Evolutionary conservation across 1,139 yeast species (phyloP).

Genomic region (Meyerozyma carpophila): DNA sequence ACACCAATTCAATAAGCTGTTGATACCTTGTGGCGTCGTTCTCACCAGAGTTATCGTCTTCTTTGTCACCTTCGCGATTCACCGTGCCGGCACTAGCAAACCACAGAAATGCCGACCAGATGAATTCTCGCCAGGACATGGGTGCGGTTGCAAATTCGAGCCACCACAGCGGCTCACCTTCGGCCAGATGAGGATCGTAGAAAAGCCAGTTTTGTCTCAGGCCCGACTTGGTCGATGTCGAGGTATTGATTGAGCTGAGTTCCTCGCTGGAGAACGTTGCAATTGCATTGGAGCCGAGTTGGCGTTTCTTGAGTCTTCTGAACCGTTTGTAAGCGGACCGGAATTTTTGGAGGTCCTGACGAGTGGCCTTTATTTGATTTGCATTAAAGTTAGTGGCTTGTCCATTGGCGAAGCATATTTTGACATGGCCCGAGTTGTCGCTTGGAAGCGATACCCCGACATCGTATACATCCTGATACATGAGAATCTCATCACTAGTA

Average conservation of each 20-base stretch:
- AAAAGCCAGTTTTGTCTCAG: constrained; percentile 2
- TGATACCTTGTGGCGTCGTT: constrained; percentile 4
- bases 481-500: constrained; percentile 67
- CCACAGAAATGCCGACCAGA: constrained; percentile 75
- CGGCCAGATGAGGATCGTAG: constrained; percentile 7
- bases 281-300: constrained; percentile 8
- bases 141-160: constrained; percentile 40
- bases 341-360: constrained; percentile 34
- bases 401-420: constrained; percentile 5
- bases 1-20: constrained; percentile 35
- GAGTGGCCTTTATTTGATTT: constrained; percentile 23
- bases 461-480: constrained; percentile 58
- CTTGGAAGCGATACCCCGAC: constrained; percentile 27
- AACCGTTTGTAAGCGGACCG: constrained; percentile 27
- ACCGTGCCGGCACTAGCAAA: constrained; percentile 82
- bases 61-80: constrained; percentile 13
- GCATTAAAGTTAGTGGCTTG: constrained; percentile 7
- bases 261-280: constrained; percentile 16
- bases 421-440: constrained; percentile 16
- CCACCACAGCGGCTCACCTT: constrained; percentile 44
- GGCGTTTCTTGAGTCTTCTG: constrained; percentile 3
- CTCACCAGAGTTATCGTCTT: constrained; percentile 2
- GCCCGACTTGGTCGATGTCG: constrained; percentile 11
- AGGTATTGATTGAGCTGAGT: constrained; percentile 15
- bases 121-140: constrained; percentile 56